phyloP scores from a whole-genome alignment of 805 yeast species.

The Aciculoconidium aculeatum region DNA sequence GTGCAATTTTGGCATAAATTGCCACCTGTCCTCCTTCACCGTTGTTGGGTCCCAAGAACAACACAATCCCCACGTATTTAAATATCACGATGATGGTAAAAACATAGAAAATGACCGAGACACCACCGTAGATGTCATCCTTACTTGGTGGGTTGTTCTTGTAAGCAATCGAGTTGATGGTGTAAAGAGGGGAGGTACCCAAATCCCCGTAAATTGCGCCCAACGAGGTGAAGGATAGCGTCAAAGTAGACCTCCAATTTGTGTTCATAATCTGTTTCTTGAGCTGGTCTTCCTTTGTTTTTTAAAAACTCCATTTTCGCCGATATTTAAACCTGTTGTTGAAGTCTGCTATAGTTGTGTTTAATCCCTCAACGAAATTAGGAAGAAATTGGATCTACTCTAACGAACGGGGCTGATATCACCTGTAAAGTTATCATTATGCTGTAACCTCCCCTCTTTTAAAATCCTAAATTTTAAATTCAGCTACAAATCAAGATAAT shows the following conservation, averaged over 20 bases:
- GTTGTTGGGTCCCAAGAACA: slow-evolving; percentile 47
- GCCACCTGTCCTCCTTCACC: slow-evolving; percentile 65
- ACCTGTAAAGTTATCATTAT: too few species aligned
- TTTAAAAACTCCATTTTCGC: too few species aligned
- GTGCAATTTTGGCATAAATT: slow-evolving; percentile 53
- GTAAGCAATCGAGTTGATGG: slow-evolving; percentile 29
- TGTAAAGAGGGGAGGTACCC: slow-evolving; percentile 58
- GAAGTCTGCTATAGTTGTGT: too few species aligned
- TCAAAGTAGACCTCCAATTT: slow-evolving; percentile 16
- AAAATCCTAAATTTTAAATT: too few species aligned
- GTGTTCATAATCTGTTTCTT: slow-evolving; percentile 5
- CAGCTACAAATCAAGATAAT: too few species aligned
- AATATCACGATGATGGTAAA: slow-evolving; percentile 47
- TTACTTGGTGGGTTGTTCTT: slow-evolving; percentile 24
- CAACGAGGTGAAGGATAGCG: slow-evolving; percentile 38
- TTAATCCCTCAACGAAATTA: too few species aligned
- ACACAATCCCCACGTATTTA: slow-evolving; percentile 47
- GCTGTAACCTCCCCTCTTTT: too few species aligned
- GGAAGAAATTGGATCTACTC: too few species aligned
- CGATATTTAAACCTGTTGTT: too few species aligned
- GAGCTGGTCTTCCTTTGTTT: background rate
- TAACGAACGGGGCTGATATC: too few species aligned
- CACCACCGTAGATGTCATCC: slow-evolving; percentile 43
- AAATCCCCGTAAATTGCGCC: slow-evolving; percentile 62
- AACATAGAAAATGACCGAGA: slow-evolving; percentile 49